Conservation (phyloP, 169 alveolate genomes). For the Theileria parva region DNA sequence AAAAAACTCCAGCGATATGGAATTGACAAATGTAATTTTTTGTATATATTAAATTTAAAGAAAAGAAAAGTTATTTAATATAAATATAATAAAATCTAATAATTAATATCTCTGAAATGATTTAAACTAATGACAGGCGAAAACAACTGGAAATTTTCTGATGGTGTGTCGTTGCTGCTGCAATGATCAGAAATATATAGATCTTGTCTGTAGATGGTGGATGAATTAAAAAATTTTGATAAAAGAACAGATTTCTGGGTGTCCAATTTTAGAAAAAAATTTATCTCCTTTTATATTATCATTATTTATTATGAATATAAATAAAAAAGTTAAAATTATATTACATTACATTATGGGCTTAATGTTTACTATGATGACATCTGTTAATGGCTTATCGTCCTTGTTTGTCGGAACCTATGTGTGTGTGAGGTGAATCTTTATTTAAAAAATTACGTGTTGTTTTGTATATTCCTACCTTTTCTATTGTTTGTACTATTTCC, state of each 20-base stretch:
- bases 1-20: too few relatives aligned
- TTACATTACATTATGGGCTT: conserved; percentile 41
- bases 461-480: conserved; percentile 67
- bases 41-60: too few relatives aligned
- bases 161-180: conserved; percentile 1
- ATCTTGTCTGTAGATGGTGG: neutral
- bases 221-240: too few relatives aligned
- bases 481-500: conserved; percentile 91
- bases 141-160: neutral
- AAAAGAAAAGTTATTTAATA: neutral
- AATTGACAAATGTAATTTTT: too few relatives aligned
- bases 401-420: conserved; percentile 70
- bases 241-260: too few relatives aligned
- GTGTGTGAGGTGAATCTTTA: neutral
- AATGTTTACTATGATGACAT: conserved; percentile 70
- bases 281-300: too few relatives aligned
- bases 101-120: neutral
- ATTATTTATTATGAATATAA: neutral
- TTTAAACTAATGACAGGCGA: conserved; percentile 1
- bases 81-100: neutral
- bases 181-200: neutral
- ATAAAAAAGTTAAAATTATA: neutral
- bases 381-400: conserved; percentile 76
- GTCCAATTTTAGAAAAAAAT: too few relatives aligned
- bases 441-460: too few relatives aligned